Conservation (phyloP, 2,329 filamentous ascomycete genomes). For the Nigrospora sphaerica region DNA sequence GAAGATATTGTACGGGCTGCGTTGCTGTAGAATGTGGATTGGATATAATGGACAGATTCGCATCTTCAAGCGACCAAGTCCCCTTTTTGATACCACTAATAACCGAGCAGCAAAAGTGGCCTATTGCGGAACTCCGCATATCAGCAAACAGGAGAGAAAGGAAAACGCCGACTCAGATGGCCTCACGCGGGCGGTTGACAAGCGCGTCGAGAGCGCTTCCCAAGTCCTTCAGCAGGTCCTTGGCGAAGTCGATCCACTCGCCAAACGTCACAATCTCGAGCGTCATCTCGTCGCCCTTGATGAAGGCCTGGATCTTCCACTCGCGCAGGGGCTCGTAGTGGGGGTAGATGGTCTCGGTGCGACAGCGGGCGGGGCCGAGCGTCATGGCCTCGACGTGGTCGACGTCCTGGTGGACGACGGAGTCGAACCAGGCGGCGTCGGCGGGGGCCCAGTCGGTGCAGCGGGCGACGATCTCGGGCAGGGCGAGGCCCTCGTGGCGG, state of each 20-base stretch:
- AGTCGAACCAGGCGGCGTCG: constrained; percentile 37
- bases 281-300: constrained; percentile 40
- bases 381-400: constrained; percentile 51
- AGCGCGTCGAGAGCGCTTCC: constrained; percentile 31
- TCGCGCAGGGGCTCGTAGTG: constrained; percentile 47
- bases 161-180: too few species aligned
- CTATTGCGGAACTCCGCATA: too few species aligned
- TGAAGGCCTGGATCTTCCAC: constrained; percentile 57
- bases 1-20: too few species aligned
- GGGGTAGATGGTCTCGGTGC: constrained; percentile 53
- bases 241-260: constrained; percentile 45
- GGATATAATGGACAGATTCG: too few species aligned
- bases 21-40: too few species aligned
- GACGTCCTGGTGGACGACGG: constrained; percentile 52
- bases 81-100: too few species aligned
- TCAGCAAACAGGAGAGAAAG: too few species aligned
- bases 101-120: too few species aligned
- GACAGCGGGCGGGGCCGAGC: constrained; percentile 28
- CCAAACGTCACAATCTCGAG: constrained; percentile 55
- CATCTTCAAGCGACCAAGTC: too few species aligned
- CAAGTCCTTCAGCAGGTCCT: constrained; percentile 42
- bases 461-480: constrained; percentile 42
- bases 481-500: constrained; percentile 46
- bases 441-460: constrained; percentile 37
- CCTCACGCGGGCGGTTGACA: constrained; percentile 21